Percentiles rank a stretch among this genome's conserved stretches.
phyloP scores from a whole-genome alignment of 2,329 filamentous ascomycete species.

The Verticillium nubilum region DNA sequence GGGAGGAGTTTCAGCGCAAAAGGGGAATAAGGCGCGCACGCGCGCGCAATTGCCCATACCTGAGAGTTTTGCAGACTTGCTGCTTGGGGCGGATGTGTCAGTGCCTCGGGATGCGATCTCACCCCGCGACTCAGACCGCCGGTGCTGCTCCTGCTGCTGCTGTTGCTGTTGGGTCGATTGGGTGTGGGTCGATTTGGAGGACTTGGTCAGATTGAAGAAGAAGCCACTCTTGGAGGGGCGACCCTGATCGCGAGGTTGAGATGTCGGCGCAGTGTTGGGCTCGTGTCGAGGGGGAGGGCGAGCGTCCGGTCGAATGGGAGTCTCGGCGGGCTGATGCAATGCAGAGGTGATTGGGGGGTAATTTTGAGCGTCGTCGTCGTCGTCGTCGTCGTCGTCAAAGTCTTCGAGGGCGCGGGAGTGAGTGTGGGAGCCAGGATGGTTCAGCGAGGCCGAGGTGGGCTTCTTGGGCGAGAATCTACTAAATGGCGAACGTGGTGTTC shows the following conservation, averaged over 20 bases:
- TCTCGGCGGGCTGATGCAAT: constrained; percentile 15
- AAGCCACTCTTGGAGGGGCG: constrained; percentile 44
- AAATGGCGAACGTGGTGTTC: constrained; percentile 39
- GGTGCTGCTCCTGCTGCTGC: neutral
- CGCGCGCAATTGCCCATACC: constrained; percentile 10
- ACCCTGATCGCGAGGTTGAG: constrained; percentile 26
- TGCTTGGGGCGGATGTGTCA: constrained; percentile 20
- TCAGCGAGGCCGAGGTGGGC: constrained; percentile 7
- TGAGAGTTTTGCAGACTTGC: constrained; percentile 10
- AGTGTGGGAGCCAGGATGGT: constrained; percentile 2
- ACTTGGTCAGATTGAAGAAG: constrained; percentile 45
- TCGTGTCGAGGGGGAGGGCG: constrained; percentile 15
- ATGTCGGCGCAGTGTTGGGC: constrained; percentile 13
- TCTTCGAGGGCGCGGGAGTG: constrained; percentile 9
- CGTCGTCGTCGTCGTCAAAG: constrained; percentile 15
- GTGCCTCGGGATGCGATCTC: constrained; percentile 31
- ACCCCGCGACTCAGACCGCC: constrained; percentile 25
- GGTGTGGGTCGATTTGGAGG: neutral
- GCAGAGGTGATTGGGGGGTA: constrained; percentile 22
- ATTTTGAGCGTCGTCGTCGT: constrained; percentile 15
- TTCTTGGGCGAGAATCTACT: constrained; percentile 32
- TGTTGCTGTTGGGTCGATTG: constrained; percentile 14
- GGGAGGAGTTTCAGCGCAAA: constrained; percentile 1
- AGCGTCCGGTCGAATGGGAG: constrained; percentile 16
- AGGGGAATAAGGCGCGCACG: neutral